Conservation (phyloP, 768 basidiomycete genomes). For the Boletus tylopilopsis region DNA sequence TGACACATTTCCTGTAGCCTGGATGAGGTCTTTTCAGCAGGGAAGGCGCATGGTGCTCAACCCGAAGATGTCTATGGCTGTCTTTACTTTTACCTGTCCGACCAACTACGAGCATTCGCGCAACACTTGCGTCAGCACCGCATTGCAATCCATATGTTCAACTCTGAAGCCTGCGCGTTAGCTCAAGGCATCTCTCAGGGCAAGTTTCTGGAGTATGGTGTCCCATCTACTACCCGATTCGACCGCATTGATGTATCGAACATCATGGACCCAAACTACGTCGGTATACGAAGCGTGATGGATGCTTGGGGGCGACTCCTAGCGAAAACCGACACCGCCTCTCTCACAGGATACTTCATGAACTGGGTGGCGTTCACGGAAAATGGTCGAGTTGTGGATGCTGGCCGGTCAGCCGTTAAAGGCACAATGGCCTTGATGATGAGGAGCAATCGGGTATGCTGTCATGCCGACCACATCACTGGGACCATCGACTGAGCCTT, state of each 20-base stretch:
- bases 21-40: slow-evolving; percentile 37
- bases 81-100: slow-evolving; percentile 43
- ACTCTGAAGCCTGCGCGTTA: slow-evolving; percentile 39
- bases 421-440: slow-evolving; percentile 9
- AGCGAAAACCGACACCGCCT: slow-evolving; percentile 24
- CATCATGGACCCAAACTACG: slow-evolving; percentile 41
- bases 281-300: slow-evolving; percentile 34
- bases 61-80: slow-evolving; percentile 48
- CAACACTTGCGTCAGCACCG: slow-evolving; percentile 31
- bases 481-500: background rate
- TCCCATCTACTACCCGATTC: slow-evolving; percentile 31
- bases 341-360: slow-evolving; percentile 45
- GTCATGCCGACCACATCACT: background rate
- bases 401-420: background rate
- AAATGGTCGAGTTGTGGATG: slow-evolving; percentile 2
- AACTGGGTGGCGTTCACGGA: slow-evolving; percentile 35
- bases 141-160: slow-evolving; percentile 33
- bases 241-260: slow-evolving; percentile 50
- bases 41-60: slow-evolving; percentile 36
- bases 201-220: slow-evolving; percentile 7
- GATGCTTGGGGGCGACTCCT: slow-evolving; percentile 38
- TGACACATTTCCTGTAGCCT: slow-evolving; percentile 27
- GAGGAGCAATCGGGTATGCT: slow-evolving; percentile 16
- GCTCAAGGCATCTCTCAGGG: slow-evolving; percentile 33
- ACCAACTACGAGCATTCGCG: slow-evolving; percentile 38